Evolutionary conservation across 2,329 filamentous ascomycete genomes (phyloP).

Genomic region (Shiraia sp.): DNA sequence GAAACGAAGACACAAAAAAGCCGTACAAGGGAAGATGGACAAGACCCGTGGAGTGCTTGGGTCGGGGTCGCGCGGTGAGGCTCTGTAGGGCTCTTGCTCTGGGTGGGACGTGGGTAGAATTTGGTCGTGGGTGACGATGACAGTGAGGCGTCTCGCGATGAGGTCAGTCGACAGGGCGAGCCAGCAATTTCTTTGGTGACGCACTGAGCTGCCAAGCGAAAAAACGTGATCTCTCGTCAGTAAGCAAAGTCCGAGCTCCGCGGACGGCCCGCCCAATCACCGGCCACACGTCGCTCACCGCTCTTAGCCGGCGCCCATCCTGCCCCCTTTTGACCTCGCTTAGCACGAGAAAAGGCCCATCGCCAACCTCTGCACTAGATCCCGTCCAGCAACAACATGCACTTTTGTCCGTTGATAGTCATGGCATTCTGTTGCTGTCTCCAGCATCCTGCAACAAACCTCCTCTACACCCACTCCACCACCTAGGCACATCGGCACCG

Average conservation of each 20-base stretch:
- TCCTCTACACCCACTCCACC: too few species aligned
- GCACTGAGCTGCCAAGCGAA: conserved; percentile 29
- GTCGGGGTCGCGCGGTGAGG: conserved; percentile 34
- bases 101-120: conserved; percentile 27
- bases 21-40: too few species aligned
- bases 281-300: conserved; percentile 5
- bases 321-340: conserved; percentile 24
- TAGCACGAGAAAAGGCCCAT: conserved; percentile 25
- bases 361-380: too few species aligned
- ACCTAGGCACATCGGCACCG: conserved; percentile 2
- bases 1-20: too few species aligned
- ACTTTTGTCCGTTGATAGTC: too few species aligned
- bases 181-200: conserved; percentile 38
- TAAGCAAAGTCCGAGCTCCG: conserved; percentile 13
- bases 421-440: too few species aligned
- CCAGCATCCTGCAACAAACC: too few species aligned
- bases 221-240: conserved; percentile 34
- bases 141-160: conserved; percentile 42
- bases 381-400: too few species aligned
- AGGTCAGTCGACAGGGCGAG: conserved; percentile 41
- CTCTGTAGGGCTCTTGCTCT: too few species aligned
- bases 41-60: too few species aligned
- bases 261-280: conserved; percentile 12
- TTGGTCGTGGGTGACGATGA: conserved; percentile 37
- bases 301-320: conserved; percentile 19